These are phyloP conservation scores for Microdochium trichocladiopsis DNA, from an alignment of 2,329 filamentous ascomycete species.

Conservation along the genomic window DNA sequence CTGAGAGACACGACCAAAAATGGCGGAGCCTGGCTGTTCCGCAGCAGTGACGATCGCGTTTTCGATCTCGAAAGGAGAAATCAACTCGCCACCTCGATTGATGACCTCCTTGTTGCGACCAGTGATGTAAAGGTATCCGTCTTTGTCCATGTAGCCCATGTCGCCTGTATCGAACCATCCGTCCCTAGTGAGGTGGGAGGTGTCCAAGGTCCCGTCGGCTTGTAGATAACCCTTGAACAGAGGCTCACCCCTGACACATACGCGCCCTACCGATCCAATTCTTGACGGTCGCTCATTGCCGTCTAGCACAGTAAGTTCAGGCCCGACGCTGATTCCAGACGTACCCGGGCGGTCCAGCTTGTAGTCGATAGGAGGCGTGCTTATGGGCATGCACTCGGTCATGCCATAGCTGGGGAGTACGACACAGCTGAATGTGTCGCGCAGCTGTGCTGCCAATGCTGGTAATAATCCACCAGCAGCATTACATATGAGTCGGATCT, in stretches of 20 bases:
- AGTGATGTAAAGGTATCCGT: conserved; percentile 46
- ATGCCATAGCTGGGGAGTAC: conserved; percentile 52
- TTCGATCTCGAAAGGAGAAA: conserved; percentile 52
- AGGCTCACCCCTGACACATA: conserved; percentile 43
- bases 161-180: conserved; percentile 51
- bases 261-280: conserved; percentile 32
- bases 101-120: conserved; percentile 50
- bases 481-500: conserved; percentile 46
- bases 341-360: conserved; percentile 43
- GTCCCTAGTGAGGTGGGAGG: conserved; percentile 33
- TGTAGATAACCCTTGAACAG: conserved; percentile 43
- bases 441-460: conserved; percentile 38
- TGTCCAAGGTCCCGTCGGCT: conserved; percentile 33
- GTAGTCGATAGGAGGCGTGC: conserved; percentile 46
- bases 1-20: conserved; percentile 37
- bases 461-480: conserved; percentile 46
- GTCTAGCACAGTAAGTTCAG: conserved; percentile 42
- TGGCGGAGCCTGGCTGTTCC: conserved; percentile 29
- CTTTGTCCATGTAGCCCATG: conserved; percentile 41
- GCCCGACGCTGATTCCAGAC: conserved; percentile 43
- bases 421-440: conserved; percentile 40
- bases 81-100: conserved; percentile 51
- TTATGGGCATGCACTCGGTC: conserved; percentile 55
- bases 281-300: conserved; percentile 22
- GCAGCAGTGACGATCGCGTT: conserved; percentile 44